Conservation (phyloP, 495 filamentous ascomycete genomes). For the Neurospora hispaniola region DNA sequence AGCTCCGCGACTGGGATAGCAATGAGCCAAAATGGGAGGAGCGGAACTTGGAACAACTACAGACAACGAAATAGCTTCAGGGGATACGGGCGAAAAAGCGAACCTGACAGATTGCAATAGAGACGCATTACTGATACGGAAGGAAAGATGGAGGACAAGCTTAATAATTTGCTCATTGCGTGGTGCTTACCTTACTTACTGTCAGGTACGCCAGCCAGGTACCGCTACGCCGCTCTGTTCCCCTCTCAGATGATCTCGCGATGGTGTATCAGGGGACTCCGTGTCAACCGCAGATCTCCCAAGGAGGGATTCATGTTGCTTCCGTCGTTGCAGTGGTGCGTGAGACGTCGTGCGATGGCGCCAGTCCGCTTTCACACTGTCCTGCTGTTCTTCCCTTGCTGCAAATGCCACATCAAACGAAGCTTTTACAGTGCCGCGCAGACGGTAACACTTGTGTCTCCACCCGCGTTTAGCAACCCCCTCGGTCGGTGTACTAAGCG, state of each 20-base stretch:
- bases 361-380: neutral
- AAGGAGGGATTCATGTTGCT: neutral
- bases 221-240: neutral
- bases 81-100: neutral
- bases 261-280: neutral
- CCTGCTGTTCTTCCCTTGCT: neutral
- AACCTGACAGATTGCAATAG: neutral
- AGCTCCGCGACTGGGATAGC: neutral
- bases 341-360: neutral
- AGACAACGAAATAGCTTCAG: neutral
- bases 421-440: neutral
- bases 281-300: neutral
- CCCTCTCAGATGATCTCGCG: neutral
- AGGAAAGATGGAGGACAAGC: neutral
- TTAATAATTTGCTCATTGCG: conserved; percentile 5
- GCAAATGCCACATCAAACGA: neutral
- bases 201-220: neutral
- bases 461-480: neutral
- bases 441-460: neutral
- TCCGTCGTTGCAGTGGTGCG: neutral
- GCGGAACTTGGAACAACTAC: neutral
- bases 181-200: neutral
- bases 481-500: neutral
- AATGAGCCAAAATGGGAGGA: neutral
- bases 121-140: neutral